Conservation (phyloP, 2,329 filamentous ascomycete genomes). For the Ceratocystis diversiconidia region DNA sequence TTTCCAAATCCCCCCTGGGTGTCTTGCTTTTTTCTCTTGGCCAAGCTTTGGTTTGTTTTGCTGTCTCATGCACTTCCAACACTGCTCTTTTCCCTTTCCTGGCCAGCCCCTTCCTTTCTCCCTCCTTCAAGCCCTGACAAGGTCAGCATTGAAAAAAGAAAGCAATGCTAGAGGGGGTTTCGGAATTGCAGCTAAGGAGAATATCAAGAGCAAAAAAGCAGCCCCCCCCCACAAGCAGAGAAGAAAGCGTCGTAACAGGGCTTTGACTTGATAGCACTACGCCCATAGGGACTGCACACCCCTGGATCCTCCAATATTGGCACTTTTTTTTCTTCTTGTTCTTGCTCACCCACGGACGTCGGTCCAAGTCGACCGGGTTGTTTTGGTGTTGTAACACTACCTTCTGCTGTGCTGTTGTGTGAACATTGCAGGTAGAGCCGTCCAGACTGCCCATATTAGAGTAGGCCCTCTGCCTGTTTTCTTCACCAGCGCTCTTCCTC, state of each 20-base stretch:
- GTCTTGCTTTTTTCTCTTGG: background rate
- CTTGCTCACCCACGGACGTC: no score
- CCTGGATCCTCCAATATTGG: background rate
- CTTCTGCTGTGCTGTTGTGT: background rate
- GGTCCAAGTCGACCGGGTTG: no score
- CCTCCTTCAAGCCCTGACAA: background rate
- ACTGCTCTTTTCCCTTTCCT: background rate
- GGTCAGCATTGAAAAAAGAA: background rate
- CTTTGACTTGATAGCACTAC: background rate
- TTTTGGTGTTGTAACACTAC: no score
- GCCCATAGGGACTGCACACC: background rate
- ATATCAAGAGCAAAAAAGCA: background rate
- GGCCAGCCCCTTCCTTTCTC: background rate
- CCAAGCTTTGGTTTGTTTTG: background rate
- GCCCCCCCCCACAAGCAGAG: no score
- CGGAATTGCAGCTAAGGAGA: background rate
- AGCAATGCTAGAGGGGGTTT: background rate
- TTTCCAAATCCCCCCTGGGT: background rate
- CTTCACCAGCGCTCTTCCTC: constrained; percentile 5
- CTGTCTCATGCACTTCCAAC: background rate
- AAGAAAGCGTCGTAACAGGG: background rate
- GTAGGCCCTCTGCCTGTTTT: background rate
- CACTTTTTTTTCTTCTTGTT: no score
- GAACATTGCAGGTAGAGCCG: background rate
- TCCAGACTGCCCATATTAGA: constrained; percentile 12